A percentile compares a stretch with the other conserved stretches of the same genome.
These are phyloP conservation scores for Ceratonia siliqua DNA, from an alignment of 306 rosid species.

Conservation along the genomic window DNA sequence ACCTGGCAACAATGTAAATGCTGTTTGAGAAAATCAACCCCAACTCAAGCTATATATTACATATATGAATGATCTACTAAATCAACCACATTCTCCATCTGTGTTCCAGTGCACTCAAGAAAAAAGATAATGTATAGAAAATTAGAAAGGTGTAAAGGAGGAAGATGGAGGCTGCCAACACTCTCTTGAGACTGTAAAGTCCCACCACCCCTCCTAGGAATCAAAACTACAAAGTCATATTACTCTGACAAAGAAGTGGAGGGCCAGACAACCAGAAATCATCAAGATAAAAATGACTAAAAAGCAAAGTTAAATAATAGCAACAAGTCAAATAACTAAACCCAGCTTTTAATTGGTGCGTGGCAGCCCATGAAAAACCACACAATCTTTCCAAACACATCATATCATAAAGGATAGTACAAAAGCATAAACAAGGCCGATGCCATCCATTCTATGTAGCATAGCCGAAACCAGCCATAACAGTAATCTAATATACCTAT, in stretches of 20 bases:
- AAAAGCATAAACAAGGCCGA: conserved; percentile 15
- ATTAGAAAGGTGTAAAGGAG: background rate
- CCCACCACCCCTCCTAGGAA: background rate
- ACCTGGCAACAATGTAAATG: background rate
- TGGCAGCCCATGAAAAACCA: background rate
- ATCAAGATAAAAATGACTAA: background rate
- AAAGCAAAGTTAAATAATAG: background rate
- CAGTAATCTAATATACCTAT: background rate
- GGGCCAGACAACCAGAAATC: background rate
- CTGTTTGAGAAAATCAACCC: background rate
- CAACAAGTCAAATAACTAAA: background rate
- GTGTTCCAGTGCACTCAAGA: background rate
- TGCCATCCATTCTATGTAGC: background rate
- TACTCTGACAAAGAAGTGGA: background rate
- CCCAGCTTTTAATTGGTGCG: background rate
- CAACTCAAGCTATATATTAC: background rate
- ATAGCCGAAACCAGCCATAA: background rate
- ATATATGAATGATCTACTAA: background rate
- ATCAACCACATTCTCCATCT: background rate
- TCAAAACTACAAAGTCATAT: background rate
- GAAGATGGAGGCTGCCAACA: too few relatives aligned
- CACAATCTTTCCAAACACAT: background rate
- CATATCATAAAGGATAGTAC: background rate
- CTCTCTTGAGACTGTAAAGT: background rate
- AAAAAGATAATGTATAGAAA: background rate